Evolutionary conservation across 2,329 filamentous ascomycete species (phyloP), one percentile per base, ranked within the genome.

Genomic region (Chaetomium sp.): DNA sequence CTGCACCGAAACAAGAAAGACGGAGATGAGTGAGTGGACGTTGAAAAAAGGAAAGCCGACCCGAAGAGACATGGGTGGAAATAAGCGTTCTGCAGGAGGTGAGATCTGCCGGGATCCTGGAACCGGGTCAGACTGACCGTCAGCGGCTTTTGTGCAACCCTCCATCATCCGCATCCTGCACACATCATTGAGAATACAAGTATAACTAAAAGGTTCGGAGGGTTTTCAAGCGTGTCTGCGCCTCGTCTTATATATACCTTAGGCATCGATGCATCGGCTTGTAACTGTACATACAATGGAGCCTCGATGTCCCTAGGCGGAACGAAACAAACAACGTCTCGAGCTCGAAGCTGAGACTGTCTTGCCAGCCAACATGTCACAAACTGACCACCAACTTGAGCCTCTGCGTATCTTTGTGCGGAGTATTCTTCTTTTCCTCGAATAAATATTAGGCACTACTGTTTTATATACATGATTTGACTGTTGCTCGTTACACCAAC

Each of bases 381-480:
- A 21, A 23, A 5, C 13, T 12, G 21, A 4, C n/a, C 45, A 23
- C 45, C 45, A 12, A 47, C 8, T 23, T 47, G 45, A 23, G 10
- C 45, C 13, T 5, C 23, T 47, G 45, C 2, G 9, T 47, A 12
- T 23, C 38, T 10, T 29, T 25, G 27, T 54, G 27, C 25, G 10
- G 27, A 31, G 19, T 31, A 55, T 55, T 35, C 10, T 55, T 21
- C 7, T 56, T 35, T 12, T 38, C 3, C 12, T 12, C 19, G 21
- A 57, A 35, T 57, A 45, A 23, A 42, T 25, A 42, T 57, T 57
- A 57, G 27, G 54, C 33, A 57, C 54, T 57, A 57, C 23, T 31
- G 33, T n/a, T n/a, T 16, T 50, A 50, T 35, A 54, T 54, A 33
- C n/a, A 54, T 19, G 8, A 53, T 29, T 19, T 19, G 19, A 53